These are phyloP conservation scores for Rubia peregrina DNA, from an alignment of 305 asterid genomes.

Conservation along the genomic window DNA sequence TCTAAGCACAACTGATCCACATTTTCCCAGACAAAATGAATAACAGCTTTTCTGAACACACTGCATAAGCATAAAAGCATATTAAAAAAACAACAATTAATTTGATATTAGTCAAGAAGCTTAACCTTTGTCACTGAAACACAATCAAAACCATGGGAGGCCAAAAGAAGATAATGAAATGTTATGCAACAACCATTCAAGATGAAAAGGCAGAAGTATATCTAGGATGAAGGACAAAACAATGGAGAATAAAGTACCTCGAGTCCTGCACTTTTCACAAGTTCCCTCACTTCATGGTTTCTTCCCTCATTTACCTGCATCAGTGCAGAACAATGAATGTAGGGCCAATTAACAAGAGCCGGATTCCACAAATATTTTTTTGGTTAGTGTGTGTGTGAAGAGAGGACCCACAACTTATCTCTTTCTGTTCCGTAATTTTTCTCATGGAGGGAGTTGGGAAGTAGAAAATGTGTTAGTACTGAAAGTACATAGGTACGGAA, in stretches of 20 bases:
- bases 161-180: not conserved
- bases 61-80: not conserved
- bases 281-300: conserved; percentile 97
- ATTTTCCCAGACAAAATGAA: not conserved
- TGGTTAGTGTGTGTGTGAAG: not conserved
- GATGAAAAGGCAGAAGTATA: conserved; percentile 7
- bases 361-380: too few relatives aligned
- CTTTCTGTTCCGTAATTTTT: not conserved
- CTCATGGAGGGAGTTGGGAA: not conserved
- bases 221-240: conserved; percentile 5
- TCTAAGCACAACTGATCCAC: not conserved
- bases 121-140: too few relatives aligned
- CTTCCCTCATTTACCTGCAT: conserved; percentile 96
- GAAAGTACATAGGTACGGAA: not conserved
- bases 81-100: not conserved
- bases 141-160: not conserved
- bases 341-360: not conserved
- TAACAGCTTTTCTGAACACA: not conserved
- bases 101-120: not conserved
- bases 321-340: conserved; percentile 8
- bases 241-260: conserved; percentile 46
- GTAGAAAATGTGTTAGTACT: not conserved
- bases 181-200: not conserved
- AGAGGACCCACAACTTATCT: not conserved
- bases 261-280: conserved; percentile 90